Conservation (phyloP, 345 rosid species). For the Noccaea caerulescens region DNA sequence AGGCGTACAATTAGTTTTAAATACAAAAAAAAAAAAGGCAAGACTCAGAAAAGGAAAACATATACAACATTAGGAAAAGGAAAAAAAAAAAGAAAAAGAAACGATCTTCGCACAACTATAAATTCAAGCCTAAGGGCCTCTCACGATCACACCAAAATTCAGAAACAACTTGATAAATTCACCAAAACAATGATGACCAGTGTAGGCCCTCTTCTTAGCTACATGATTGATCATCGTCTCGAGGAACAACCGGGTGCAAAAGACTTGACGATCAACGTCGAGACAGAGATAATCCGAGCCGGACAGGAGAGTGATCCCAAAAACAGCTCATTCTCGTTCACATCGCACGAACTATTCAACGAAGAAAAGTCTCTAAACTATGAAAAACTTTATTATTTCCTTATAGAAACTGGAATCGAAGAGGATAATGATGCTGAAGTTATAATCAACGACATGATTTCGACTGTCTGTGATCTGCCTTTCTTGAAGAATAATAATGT, state of each 20-base stretch:
- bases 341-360: neutral
- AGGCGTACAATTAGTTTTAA: no score
- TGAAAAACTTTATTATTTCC: conserved; percentile 8
- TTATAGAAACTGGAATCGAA: conserved; percentile 10
- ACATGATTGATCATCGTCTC: conserved; percentile 18
- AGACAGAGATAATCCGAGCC: neutral
- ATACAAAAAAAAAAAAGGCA: neutral
- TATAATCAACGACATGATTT: conserved; percentile 14
- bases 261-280: conserved; percentile 7
- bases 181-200: neutral
- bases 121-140: neutral
- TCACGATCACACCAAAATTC: neutral
- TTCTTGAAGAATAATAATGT: neutral
- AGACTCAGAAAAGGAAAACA: neutral
- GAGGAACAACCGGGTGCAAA: neutral
- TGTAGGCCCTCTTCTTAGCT: conserved; percentile 8
- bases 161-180: neutral
- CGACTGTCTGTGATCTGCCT: neutral
- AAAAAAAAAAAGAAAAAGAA: neutral
- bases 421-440: neutral
- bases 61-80: neutral
- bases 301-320: neutral
- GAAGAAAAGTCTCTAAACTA: conserved; percentile 8
- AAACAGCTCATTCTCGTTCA: conserved; percentile 1
- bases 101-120: neutral